A percentile compares a stretch with the other conserved stretches of the same genome.
phyloP scores from a whole-genome alignment of 2,329 filamentous ascomycete species.

The Apiospora saccharicola region DNA sequence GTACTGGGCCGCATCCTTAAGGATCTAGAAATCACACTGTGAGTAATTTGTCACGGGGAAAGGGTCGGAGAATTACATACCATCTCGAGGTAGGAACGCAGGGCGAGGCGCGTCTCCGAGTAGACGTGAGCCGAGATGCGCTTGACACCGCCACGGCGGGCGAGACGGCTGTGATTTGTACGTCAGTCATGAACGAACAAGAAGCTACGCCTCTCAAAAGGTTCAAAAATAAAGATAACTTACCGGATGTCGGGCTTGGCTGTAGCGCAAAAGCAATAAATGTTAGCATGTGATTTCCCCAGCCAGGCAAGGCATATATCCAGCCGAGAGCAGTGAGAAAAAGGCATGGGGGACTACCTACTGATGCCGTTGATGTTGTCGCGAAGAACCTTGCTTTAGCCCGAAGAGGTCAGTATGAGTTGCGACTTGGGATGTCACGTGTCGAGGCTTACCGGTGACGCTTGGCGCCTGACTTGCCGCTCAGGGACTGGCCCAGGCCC shows the following conservation, averaged over 20 bases:
- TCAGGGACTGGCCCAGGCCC: constrained; percentile 22
- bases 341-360: constrained; percentile 12
- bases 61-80: neutral
- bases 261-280: constrained; percentile 37
- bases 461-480: constrained; percentile 28
- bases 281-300: constrained; percentile 30
- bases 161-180: constrained; percentile 63
- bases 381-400: constrained; percentile 41
- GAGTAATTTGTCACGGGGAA: constrained; percentile 22
- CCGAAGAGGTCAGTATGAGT: neutral
- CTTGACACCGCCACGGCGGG: constrained; percentile 79
- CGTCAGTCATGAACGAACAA: neutral
- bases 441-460: constrained; percentile 27
- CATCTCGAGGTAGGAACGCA: neutral
- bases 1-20: constrained; percentile 57
- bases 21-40: constrained; percentile 51
- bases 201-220: neutral
- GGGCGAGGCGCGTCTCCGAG: constrained; percentile 46
- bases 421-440: neutral
- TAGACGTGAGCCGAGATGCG: constrained; percentile 70
- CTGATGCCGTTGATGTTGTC: constrained; percentile 43
- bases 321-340: neutral
- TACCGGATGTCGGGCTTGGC: constrained; percentile 64
- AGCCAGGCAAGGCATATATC: neutral
- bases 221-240: constrained; percentile 27